Evolutionary conservation across 176 grass and related monocot genomes (phyloP).

Genomic region (Hyparrhenia diplandra): DNA sequence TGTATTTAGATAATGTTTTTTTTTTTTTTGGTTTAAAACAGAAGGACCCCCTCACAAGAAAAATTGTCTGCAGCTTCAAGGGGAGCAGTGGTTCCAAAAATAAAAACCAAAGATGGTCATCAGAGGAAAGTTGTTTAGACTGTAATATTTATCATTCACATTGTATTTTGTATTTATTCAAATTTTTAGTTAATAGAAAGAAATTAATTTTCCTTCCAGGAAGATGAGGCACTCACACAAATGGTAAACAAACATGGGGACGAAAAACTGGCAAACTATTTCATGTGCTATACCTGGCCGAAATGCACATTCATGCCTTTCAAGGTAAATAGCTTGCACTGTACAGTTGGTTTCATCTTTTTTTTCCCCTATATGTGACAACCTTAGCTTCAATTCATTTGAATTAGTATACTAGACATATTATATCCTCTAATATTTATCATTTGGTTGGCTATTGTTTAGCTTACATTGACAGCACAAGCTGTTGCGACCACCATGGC

Average conservation of each 20-base stretch:
- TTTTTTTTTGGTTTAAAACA: conserved; percentile 16
- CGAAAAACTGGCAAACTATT: conserved; percentile 44
- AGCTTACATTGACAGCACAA: conserved; percentile 6
- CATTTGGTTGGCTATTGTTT: conserved; percentile 1
- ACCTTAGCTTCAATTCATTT: conserved; percentile 4
- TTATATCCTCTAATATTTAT: not conserved
- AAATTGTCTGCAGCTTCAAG: no score
- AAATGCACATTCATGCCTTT: conserved; percentile 34
- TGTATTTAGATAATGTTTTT: not conserved
- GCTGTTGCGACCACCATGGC: not conserved
- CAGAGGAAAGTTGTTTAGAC: conserved; percentile 41
- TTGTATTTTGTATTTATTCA: not conserved
- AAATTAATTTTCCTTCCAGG: conserved; percentile 26
- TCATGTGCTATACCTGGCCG: conserved; percentile 49
- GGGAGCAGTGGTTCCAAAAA: no score
- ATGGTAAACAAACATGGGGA: conserved; percentile 55
- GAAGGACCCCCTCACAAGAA: conserved; percentile 22
- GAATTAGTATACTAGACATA: not conserved
- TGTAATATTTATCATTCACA: not conserved
- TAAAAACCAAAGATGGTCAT: conserved; percentile 54
- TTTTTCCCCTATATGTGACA: not conserved
- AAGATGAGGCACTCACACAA: conserved; percentile 51
- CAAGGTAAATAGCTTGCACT: conserved; percentile 31
- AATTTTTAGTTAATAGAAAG: conserved; percentile 1
- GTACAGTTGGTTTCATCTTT: conserved; percentile 19